Evolutionary conservation across 225 moss, liverwort and hornwort species (phyloP), one percentile per base, ranked within the genome.

Genomic region (Thuidium tamariscinum): DNA sequence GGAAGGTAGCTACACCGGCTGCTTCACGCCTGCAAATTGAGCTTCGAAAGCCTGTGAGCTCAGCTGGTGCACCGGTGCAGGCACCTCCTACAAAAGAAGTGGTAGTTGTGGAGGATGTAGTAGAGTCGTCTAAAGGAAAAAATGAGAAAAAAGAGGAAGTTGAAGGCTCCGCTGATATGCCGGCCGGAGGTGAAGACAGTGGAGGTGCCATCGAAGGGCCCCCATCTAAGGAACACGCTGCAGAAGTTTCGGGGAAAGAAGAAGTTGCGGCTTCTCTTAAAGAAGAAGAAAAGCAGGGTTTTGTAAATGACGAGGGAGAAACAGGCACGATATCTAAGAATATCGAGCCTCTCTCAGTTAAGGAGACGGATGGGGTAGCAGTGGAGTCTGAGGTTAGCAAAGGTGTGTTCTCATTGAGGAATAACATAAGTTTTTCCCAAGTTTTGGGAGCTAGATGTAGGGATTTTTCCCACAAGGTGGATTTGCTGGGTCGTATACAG

Each of bases 341-440:
- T 93, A 93, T 95, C 94, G 96, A 98, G 93, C 95, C 95, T 95
- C 88, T 95, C 95, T 96, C 95, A 93, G 93, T 94, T 98, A 96
- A 95, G 95, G 98, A 98, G 95, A 94, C 96, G 94, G 98, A 98
- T 93, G 98, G 95, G 95, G 94, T 98, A 98, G 98, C 96, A 96
- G 93, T 98, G 95, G 98, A 98, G 94, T 98, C 98, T 96, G 96
- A 98, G 96, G 94, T 96, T 98, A 98, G 98, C 96, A 98, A 98
- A 98, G 98, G 98, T 98, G 98, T 96, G 98, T 98, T 95, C 92
- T 95, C 93, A 92, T 94, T 95, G 95, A 96, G 92, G 91, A 91
- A 93, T 95, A 93, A 92, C 92, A 95, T 94, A 79, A 93, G 93
- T 93, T 94, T 93, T 93, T 92, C 86, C 94, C 91, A 87, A 91